Conservation (phyloP, 1,139 yeast genomes). For the Suhomyces choctaworum region DNA sequence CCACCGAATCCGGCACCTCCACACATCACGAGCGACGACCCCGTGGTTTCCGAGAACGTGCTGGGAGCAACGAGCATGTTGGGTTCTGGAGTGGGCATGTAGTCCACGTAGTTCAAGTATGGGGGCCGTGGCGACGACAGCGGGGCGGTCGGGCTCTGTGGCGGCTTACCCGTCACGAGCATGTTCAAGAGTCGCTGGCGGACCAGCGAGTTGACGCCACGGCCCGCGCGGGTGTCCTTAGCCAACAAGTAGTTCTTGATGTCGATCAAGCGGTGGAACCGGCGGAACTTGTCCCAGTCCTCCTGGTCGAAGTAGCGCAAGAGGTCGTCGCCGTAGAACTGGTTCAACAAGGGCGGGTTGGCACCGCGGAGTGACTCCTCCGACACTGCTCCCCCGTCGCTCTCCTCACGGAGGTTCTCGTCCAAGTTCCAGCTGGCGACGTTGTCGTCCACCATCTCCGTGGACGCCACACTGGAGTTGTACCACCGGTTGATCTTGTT, state of each 20-base stretch:
- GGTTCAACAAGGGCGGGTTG: conserved; percentile 15
- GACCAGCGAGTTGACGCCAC: conserved; percentile 3
- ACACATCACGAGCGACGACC: conserved; percentile 30
- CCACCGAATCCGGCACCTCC: conserved; percentile 30
- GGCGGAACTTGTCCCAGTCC: conserved; percentile 31
- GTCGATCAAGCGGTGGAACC: conserved; percentile 26
- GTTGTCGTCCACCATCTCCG: conserved; percentile 37
- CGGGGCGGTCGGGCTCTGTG: not conserved
- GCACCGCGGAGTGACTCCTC: not conserved
- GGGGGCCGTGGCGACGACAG: conserved; percentile 1
- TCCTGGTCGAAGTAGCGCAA: conserved; percentile 26
- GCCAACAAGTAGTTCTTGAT: conserved; percentile 20
- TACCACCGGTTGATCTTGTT: conserved; percentile 30
- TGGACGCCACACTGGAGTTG: conserved; percentile 14
- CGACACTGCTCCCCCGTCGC: conserved; percentile 1
- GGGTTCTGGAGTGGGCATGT: conserved; percentile 1
- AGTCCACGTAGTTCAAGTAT: conserved; percentile 4
- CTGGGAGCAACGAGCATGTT: conserved; percentile 11
- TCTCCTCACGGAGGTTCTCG: conserved; percentile 27
- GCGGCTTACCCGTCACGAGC: conserved; percentile 1
- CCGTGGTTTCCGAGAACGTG: conserved; percentile 17
- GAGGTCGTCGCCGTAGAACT: conserved; percentile 40
- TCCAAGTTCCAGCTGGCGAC: conserved; percentile 50
- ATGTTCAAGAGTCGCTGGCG: conserved; percentile 9
- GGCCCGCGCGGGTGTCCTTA: conserved; percentile 8